Base-by-base conservation (phyloP, 306 rosid genomes). In the Carpinus fangiana region DNA sequence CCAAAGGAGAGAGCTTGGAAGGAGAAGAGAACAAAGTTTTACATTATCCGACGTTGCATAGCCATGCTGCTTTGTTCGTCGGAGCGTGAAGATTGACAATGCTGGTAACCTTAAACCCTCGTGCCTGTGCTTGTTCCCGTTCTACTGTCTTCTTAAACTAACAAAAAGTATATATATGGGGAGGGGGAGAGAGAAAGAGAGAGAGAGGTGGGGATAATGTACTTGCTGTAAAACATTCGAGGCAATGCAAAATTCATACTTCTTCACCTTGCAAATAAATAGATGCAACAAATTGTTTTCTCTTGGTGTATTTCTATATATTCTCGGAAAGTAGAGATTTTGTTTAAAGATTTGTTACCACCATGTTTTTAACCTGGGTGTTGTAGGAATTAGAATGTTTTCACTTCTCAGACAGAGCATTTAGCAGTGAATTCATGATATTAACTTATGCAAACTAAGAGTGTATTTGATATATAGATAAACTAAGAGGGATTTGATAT, bases 51-150 rank as follows among this genome's bases (percentile, higher is more conserved):
- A 43, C 80, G 88, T 3, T 85, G 86, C 73, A 77, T 85, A 20
- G 53, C 75, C 52, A 81, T 85, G 88, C 83, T 85, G 51, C 69
- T 85, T 48, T 85, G 88, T 78, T 85, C 86, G 88, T 81, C 34
- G 78, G 83, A 84, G 3, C 70, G 43, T 8, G 76, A 73, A 74
- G 85, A 84, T 56, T 84, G 34, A 36, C 12, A 73, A 7, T 12
- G 52, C 77, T 12, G 84, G 84, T 77, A 78, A 84, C 31, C 55
- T 57, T 28, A 34, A 26, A 73, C 60, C n/a, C 69, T 73, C 36
- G 53, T 45, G 45, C 53, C 16, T 70, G 53, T 45, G 45, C 53
- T 11, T 70, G 12, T 23, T 56, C 47, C 61, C 47, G 76, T 72
- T 68, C n/a, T 12, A 46, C 43, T 14, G 43, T 43, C 47, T n/a